phyloP scores from a whole-genome alignment of 2,329 filamentous ascomycete species.

The Aspergillus calidoustus region DNA sequence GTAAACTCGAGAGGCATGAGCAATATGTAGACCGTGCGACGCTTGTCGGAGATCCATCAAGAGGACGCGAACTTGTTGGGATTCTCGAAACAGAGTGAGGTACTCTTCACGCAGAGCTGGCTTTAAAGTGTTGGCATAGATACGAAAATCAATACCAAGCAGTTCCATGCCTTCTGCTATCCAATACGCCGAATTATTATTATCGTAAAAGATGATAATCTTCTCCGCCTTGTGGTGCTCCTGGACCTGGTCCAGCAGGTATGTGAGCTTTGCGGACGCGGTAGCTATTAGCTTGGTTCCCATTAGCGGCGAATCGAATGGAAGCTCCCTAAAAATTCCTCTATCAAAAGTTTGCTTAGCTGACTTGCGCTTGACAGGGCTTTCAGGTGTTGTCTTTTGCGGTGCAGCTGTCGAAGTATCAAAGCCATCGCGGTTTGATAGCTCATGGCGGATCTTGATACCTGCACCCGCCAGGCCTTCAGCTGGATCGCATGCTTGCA shows the following conservation, averaged over 20 bases:
- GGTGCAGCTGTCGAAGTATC: slow-evolving; percentile 21
- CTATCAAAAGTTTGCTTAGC: slow-evolving; percentile 38
- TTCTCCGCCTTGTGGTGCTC: slow-evolving; percentile 74
- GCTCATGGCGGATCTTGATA: slow-evolving; percentile 39
- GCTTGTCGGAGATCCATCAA: slow-evolving; percentile 92
- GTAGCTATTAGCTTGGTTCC: slow-evolving; percentile 73
- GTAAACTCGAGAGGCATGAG: slow-evolving; percentile 80
- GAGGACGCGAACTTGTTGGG: slow-evolving; percentile 72
- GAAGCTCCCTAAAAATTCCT: slow-evolving; percentile 33
- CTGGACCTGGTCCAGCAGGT: slow-evolving; percentile 75
- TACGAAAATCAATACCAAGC: slow-evolving; percentile 64
- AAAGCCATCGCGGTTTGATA: slow-evolving; percentile 27
- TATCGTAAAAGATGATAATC: slow-evolving; percentile 91
- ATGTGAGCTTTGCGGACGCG: slow-evolving; percentile 83
- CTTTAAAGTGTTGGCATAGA: slow-evolving; percentile 60
- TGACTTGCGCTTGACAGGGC: slow-evolving; percentile 30
- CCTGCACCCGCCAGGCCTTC: slow-evolving; percentile 48
- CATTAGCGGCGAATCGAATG: slow-evolving; percentile 58
- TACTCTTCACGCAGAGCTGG: slow-evolving; percentile 72
- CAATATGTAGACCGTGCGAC: slow-evolving; percentile 85
- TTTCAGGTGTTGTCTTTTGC: slow-evolving; percentile 27
- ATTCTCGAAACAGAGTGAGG: slow-evolving; percentile 76
- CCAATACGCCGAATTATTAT: slow-evolving; percentile 84
- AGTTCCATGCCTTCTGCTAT: slow-evolving; percentile 82
- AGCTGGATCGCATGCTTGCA: slow-evolving; percentile 41